These are phyloP conservation scores for Fusarium fujikuroi DNA, from an alignment of 2,329 filamentous ascomycete species.

Conservation along the genomic window DNA sequence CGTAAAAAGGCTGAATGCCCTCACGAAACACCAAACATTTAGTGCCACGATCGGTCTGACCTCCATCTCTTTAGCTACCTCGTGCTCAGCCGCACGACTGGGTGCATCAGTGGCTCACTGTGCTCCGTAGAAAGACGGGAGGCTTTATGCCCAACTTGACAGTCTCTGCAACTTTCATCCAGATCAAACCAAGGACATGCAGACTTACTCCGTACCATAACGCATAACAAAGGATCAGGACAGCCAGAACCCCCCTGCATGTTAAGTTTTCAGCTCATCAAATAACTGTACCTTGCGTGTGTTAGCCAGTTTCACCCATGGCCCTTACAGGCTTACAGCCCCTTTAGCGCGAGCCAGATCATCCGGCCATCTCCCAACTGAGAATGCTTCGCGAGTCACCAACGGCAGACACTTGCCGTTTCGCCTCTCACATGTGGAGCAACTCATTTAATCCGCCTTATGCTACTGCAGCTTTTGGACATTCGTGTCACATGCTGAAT, in stretches of 20 bases:
- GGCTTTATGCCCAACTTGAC: not conserved
- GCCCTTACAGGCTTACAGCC: not conserved
- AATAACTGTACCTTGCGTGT: not conserved
- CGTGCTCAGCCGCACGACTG: not conserved
- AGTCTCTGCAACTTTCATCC: too few relatives aligned
- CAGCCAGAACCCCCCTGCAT: not conserved
- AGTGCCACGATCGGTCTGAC: not conserved
- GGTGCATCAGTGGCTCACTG: not conserved
- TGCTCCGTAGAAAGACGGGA: too few relatives aligned
- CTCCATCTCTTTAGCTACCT: not conserved
- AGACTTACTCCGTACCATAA: not conserved
- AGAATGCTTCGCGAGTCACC: not conserved
- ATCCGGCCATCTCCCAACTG: not conserved
- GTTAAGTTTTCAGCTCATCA: not conserved
- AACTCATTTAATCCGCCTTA: not conserved
- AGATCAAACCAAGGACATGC: not conserved
- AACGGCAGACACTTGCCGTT: not conserved
- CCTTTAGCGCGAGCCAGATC: not conserved
- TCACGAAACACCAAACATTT: not conserved
- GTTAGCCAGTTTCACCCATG: conserved; percentile 4
- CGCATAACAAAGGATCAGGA: not conserved
- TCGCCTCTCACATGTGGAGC: not conserved
- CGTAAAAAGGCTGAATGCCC: not conserved
- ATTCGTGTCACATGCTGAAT: not conserved
- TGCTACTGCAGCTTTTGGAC: not conserved